A percentile compares a stretch with the other conserved stretches of the same genome.
Evolutionary conservation across 176 grass and related monocot genomes (phyloP).

Genomic region (Phragmites australis): DNA sequence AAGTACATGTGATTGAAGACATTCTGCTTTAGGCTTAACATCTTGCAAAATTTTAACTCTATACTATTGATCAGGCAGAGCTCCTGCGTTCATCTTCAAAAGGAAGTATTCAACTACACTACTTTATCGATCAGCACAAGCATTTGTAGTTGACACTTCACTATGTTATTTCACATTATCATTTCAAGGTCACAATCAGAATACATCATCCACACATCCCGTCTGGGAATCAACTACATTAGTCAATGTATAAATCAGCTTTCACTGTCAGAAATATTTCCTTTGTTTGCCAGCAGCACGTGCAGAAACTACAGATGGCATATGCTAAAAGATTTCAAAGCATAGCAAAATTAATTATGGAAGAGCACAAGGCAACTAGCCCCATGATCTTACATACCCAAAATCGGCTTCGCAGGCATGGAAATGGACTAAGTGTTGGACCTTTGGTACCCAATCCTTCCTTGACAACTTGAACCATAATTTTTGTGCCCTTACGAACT

Average conservation of each 20-base stretch:
- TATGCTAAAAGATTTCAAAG: constrained; percentile 29
- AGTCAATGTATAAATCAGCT: background rate
- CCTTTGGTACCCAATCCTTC: constrained; percentile 87
- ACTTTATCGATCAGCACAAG: constrained; percentile 7
- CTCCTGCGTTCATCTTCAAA: background rate
- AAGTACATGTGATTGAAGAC: background rate
- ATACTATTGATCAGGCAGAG: background rate
- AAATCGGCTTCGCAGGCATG: constrained; percentile 87
- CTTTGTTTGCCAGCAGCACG: background rate
- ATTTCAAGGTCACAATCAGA: background rate
- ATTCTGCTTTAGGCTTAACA: background rate
- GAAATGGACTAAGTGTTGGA: constrained; percentile 86
- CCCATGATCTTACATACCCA: constrained; percentile 66
- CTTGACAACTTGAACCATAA: constrained; percentile 97
- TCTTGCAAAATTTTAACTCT: constrained; percentile 9
- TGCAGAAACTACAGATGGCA: background rate
- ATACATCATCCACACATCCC: background rate
- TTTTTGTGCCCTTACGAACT: constrained; percentile 81
- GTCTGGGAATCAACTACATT: background rate
- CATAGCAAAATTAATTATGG: constrained; percentile 5
- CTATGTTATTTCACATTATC: background rate
- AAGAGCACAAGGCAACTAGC: constrained; percentile 12
- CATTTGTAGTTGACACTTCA: background rate
- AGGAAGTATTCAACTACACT: background rate
- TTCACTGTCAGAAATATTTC: background rate